Evolutionary conservation across 768 basidiomycete genomes (phyloP), one percentile per base, ranked within the genome.

Genomic region (Boletus rubroflammeus): DNA sequence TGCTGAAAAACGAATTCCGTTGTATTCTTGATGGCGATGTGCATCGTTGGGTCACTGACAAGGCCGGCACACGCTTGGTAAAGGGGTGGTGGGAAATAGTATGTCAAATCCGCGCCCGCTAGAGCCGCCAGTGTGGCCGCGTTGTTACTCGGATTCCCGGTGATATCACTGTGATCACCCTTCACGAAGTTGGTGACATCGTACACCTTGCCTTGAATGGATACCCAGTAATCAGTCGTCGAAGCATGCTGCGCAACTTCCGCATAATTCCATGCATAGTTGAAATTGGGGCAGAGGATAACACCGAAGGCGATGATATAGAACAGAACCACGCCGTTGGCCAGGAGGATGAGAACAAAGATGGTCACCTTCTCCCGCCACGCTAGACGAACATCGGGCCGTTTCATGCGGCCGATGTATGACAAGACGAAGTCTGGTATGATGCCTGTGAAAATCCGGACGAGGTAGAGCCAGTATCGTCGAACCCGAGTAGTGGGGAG

Each of bases 291-390:
- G 58, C 85, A 86, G 38, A 86, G 77, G 34, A 86, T 70, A 23
- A 69, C 55, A 34, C 84, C 85, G 62, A 86, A 85, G 40, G 75
- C 75, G 61, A 86, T 76, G 74, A 86, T 84, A 65, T 84, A 85
- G 73, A 86, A 86, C 59, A 86, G 66, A 54, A 86, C 74, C 46
- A 78, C 44, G 17, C 65, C 75, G 62, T 86, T 86, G 50, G 76
- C 63, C 32, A 79, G 52, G 53, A 80, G 58, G 65, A 86, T 84
- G 65, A 86, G 75, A 57, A 71, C 60, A 69, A 80, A 85, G 59
- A 86, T 86, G 6, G 85, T 79, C 48, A 85, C 60, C 68, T 86
- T 86, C 64, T 86, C 85, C 39, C 84, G 74, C 85, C 85, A 86
- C 0, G 85, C 85, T 41, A 86, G 76, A 47, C 81, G 79, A 43